Evolutionary conservation across 208 protist genomes (phyloP).

Genomic region (Wallacemonas sp.): DNA sequence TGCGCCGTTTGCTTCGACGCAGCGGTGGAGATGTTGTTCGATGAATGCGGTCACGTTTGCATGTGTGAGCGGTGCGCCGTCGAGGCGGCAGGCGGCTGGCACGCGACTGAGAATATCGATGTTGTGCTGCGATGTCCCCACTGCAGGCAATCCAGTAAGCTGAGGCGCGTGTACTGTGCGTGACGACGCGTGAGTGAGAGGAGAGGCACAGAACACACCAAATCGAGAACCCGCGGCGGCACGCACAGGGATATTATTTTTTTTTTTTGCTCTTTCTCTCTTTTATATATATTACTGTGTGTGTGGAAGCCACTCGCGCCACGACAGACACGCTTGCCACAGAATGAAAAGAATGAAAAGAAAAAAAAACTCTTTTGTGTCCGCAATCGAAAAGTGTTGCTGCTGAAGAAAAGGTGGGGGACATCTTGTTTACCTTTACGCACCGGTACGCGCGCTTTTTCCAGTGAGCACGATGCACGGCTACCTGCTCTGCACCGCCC

Average conservation of each 20-base stretch:
- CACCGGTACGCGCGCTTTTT: too few relatives aligned
- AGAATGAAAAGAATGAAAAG: slow-evolving; percentile 10
- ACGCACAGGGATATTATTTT: too few relatives aligned
- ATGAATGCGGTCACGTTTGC: slow-evolving; percentile 18
- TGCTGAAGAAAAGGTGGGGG: too few relatives aligned
- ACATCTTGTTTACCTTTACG: too few relatives aligned
- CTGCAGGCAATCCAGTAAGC: background rate
- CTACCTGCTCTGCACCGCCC: too few relatives aligned
- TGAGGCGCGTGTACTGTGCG: slow-evolving; percentile 16
- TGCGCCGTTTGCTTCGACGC: slow-evolving; percentile 4
- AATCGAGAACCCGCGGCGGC: too few relatives aligned
- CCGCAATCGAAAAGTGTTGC: too few relatives aligned
- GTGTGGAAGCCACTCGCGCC: background rate
- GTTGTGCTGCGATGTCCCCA: slow-evolving; percentile 14
- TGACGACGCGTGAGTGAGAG: too few relatives aligned
- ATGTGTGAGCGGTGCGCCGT: slow-evolving; percentile 21
- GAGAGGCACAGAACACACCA: too few relatives aligned
- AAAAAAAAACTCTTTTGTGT: slow-evolving; percentile 9
- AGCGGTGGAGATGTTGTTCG: slow-evolving; percentile 12
- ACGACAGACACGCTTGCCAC: background rate
- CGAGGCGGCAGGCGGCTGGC: background rate
- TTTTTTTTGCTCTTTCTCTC: slow-evolving; percentile 16
- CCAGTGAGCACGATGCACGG: too few relatives aligned
- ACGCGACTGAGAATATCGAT: background rate
- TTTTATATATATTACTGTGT: slow-evolving; percentile 6